Percentiles rank a stretch among this genome's conserved stretches.
Conservation (phyloP, 176 grass and related monocot genomes). For the Musa troglodytarum region DNA sequence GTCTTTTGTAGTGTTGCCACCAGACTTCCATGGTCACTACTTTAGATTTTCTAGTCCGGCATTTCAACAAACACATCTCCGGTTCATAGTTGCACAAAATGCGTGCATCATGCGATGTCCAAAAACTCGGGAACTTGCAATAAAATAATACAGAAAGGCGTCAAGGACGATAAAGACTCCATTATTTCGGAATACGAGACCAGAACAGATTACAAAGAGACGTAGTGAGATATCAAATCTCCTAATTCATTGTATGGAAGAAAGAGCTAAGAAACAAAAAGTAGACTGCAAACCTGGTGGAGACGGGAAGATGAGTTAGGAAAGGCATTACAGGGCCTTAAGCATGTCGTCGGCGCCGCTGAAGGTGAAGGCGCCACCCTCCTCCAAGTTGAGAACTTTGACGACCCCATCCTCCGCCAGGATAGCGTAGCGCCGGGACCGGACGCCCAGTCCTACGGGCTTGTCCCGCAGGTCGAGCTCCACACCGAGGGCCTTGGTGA, state of each 20-base stretch:
- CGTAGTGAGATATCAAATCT: not conserved
- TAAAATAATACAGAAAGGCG: not conserved
- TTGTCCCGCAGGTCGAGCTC: constrained; percentile 87
- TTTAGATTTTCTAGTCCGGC: not conserved
- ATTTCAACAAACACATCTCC: not conserved
- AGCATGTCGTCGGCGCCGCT: constrained; percentile 89
- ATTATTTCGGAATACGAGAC: not conserved
- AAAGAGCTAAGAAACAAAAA: too few relatives aligned
- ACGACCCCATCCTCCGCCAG: constrained; percentile 79
- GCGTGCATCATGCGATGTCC: not conserved
- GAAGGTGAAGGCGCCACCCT: constrained; percentile 82
- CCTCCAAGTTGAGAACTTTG: constrained; percentile 94
- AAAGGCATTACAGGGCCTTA: constrained; percentile 39
- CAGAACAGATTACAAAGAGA: not conserved
- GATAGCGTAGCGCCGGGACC: constrained; percentile 77
- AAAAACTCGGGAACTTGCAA: not conserved
- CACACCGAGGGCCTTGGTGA: constrained; percentile 65
- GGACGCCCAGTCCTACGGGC: constrained; percentile 62
- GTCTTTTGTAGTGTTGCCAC: too few relatives aligned
- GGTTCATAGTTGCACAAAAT: not conserved
- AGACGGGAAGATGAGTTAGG: not conserved
- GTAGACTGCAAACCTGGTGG: not conserved
- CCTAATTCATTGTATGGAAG: not conserved
- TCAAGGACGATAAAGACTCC: not conserved
- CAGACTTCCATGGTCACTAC: not conserved